A percentile compares a stretch with the other conserved stretches of the same genome.
Conservation (phyloP, 2,329 filamentous ascomycete species). For the Zalaria sp. region DNA sequence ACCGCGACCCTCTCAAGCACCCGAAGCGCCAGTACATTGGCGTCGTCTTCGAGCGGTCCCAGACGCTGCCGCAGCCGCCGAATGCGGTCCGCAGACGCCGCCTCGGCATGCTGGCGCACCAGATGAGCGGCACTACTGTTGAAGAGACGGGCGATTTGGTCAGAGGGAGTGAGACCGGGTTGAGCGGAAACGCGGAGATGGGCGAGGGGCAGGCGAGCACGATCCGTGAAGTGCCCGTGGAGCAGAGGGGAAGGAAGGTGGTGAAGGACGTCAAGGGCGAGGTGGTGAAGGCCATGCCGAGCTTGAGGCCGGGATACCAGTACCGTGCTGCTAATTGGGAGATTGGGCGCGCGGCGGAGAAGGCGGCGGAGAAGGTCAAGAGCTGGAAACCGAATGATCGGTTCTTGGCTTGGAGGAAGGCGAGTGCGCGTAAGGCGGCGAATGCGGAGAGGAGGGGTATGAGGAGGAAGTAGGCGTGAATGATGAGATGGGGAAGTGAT, state of each 20-base stretch:
- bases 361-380: conserved; percentile 41
- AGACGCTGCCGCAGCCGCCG: conserved; percentile 61
- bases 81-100: conserved; percentile 62
- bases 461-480: conserved; percentile 22
- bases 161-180: conserved; percentile 6
- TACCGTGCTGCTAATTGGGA: conserved; percentile 52
- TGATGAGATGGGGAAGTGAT: conserved; percentile 14
- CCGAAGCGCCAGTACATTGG: conserved; percentile 90
- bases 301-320: conserved; percentile 44
- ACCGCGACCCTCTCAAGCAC: conserved; percentile 71
- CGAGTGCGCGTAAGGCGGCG: conserved; percentile 33
- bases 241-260: conserved; percentile 9
- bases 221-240: conserved; percentile 9
- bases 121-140: conserved; percentile 8
- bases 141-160: conserved; percentile 8
- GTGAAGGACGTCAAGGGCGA: conserved; percentile 17
- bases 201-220: conserved; percentile 9
- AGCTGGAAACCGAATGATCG: conserved; percentile 43
- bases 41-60: conserved; percentile 70
- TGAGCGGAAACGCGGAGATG: conserved; percentile 6
- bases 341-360: conserved; percentile 50
- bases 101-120: conserved; percentile 55
- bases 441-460: conserved; percentile 40
- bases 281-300: conserved; percentile 18
- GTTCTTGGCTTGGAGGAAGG: conserved; percentile 53